A percentile compares a stretch with the other conserved stretches of the same genome.
Conservation (phyloP, 2,329 filamentous ascomycete genomes). For the Clarireedia monteithiana region DNA sequence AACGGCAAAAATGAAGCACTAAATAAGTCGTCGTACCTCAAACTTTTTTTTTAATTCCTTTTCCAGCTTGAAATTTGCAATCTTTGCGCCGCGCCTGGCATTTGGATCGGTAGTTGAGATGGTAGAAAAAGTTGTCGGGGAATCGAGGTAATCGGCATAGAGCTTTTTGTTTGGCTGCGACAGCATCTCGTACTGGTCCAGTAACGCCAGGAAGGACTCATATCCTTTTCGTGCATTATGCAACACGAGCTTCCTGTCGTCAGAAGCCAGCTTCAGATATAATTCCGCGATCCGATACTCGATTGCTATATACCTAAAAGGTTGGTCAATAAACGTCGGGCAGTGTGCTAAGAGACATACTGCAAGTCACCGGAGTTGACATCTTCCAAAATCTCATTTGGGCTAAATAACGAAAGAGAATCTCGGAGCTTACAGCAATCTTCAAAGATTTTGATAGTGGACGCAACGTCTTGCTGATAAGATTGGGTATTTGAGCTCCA, state of each 20-base stretch:
- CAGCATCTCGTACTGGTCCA: conserved; percentile 75
- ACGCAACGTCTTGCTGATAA: conserved; percentile 60
- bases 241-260: conserved; percentile 56
- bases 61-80: conserved; percentile 75
- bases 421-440: conserved; percentile 63
- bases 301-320: conserved; percentile 59
- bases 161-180: conserved; percentile 55
- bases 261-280: conserved; percentile 54
- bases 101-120: conserved; percentile 57
- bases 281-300: conserved; percentile 76
- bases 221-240: conserved; percentile 60
- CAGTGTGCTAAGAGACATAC: conserved; percentile 34
- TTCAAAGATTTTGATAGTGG: conserved; percentile 63
- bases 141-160: conserved; percentile 65
- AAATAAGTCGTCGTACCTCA: conserved; percentile 42
- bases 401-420: conserved; percentile 74
- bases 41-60: conserved; percentile 78
- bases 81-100: conserved; percentile 72
- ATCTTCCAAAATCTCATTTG: conserved; percentile 85
- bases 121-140: conserved; percentile 64
- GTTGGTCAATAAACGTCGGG: neutral
- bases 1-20: too few species aligned
- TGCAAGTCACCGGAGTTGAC: conserved; percentile 76
- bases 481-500: conserved; percentile 55
- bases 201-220: conserved; percentile 67